These are phyloP conservation scores for Phycomyces blakesleeanus DNA, from an alignment of 192 early-diverging fungal species.

Conservation along the genomic window DNA sequence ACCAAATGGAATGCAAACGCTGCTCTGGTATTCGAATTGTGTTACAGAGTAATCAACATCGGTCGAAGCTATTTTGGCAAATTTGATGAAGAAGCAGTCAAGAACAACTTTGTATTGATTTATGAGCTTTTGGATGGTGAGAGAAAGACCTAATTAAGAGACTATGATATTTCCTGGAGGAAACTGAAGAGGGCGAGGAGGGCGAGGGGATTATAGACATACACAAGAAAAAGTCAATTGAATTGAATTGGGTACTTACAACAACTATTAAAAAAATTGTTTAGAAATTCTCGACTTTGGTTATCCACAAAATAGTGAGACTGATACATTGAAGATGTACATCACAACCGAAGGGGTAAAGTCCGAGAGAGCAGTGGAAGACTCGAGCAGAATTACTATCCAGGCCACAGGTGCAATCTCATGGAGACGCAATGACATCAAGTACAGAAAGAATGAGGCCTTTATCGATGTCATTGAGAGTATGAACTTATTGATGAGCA, in stretches of 20 bases:
- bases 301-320: slow-evolving; percentile 84
- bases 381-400: slow-evolving; percentile 85
- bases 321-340: slow-evolving; percentile 83
- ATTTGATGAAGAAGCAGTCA: slow-evolving; percentile 85
- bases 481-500: slow-evolving; percentile 60
- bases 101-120: slow-evolving; percentile 90
- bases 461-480: slow-evolving; percentile 75
- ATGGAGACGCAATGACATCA: slow-evolving; percentile 67
- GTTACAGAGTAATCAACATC: slow-evolving; percentile 69
- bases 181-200: no score
- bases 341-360: slow-evolving; percentile 82
- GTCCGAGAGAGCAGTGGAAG: slow-evolving; percentile 52
- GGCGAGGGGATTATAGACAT: no score
- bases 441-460: slow-evolving; percentile 73
- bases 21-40: slow-evolving; percentile 78
- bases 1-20: slow-evolving; percentile 78
- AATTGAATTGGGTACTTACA: no score
- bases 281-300: slow-evolving; percentile 91
- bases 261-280: no score
- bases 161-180: no score
- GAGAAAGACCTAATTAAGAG: no score
- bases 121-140: slow-evolving; percentile 78
- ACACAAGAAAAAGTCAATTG: no score
- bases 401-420: slow-evolving; percentile 72
- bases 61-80: slow-evolving; percentile 81